A percentile compares a stretch with the other conserved stretches of the same genome.
Conservation (phyloP, 805 yeast species). For the Tetrapisispora pingtungensis region DNA sequence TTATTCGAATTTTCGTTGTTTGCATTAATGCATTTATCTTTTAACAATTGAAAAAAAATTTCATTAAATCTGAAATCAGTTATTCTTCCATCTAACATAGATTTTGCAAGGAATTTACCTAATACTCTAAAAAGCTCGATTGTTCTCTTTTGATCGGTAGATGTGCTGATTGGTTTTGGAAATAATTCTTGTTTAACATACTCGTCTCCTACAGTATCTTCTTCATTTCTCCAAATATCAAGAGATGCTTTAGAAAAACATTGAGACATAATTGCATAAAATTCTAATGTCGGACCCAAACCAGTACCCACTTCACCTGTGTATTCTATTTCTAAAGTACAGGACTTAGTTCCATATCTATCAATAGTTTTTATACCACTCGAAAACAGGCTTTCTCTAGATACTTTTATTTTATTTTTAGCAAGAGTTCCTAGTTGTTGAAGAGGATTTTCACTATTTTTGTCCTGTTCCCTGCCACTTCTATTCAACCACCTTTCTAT, state of each 20-base stretch:
- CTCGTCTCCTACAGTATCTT: constrained; percentile 31
- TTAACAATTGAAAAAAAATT: constrained; percentile 54
- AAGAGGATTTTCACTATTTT: constrained; percentile 19
- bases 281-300: constrained; percentile 90
- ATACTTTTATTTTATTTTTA: constrained; percentile 69
- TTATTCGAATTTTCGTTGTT: neutral
- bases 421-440: constrained; percentile 61
- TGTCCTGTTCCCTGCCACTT: constrained; percentile 31
- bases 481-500: constrained; percentile 66
- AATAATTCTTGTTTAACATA: constrained; percentile 48
- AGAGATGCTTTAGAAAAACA: constrained; percentile 53
- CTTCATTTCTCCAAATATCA: constrained; percentile 50
- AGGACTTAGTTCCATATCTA: constrained; percentile 68
- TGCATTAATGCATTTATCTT: constrained; percentile 12
- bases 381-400: constrained; percentile 57
- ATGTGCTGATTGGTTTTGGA: constrained; percentile 50
- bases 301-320: constrained; percentile 94
- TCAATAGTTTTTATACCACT: constrained; percentile 74
- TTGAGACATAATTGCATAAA: constrained; percentile 70
- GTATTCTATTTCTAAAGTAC: constrained; percentile 77
- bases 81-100: constrained; percentile 78
- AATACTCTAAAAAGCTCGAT: constrained; percentile 50
- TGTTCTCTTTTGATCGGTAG: constrained; percentile 33
- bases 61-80: constrained; percentile 73
- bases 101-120: constrained; percentile 80